Percentiles rank a stretch among this genome's conserved stretches.
phyloP scores from a whole-genome alignment of 2,329 filamentous ascomycete genomes.

The Neopestalotiopsis clavispora region DNA sequence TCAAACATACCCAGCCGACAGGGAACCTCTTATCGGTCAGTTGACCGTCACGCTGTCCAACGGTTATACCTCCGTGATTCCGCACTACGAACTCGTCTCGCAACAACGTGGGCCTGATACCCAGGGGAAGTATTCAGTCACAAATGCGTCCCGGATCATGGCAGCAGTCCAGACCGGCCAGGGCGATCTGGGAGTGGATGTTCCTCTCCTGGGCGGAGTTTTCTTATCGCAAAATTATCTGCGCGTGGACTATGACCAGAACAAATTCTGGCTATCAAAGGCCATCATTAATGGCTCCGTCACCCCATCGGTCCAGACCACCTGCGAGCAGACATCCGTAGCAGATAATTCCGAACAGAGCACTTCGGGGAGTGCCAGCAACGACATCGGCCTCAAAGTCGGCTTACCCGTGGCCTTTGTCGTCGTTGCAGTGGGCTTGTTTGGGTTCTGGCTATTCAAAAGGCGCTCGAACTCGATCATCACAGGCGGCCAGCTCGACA shows the following conservation, averaged over 20 bases:
- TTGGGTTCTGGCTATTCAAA: slow-evolving; percentile 12
- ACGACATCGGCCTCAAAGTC: slow-evolving; percentile 12
- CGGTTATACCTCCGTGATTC: slow-evolving; percentile 25
- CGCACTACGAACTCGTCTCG: slow-evolving; percentile 24
- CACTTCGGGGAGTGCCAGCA: neutral
- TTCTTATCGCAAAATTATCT: slow-evolving; percentile 26
- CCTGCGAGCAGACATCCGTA: neutral
- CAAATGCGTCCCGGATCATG: slow-evolving; percentile 20
- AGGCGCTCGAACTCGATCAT: neutral
- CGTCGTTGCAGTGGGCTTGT: neutral
- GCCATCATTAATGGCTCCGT: neutral
- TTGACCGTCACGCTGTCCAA: slow-evolving; percentile 24
- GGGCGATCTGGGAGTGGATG: slow-evolving; percentile 23
- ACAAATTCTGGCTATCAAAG: slow-evolving; percentile 22
- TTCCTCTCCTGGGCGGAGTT: slow-evolving; percentile 23
- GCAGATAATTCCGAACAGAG: neutral
- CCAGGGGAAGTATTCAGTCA: slow-evolving; percentile 21
- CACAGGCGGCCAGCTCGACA: neutral
- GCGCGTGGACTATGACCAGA: slow-evolving; percentile 21
- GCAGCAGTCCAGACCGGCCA: slow-evolving; percentile 19
- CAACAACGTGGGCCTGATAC: slow-evolving; percentile 23
- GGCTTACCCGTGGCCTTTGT: slow-evolving; percentile 12
- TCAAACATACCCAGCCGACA: slow-evolving; percentile 18
- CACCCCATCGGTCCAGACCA: neutral
- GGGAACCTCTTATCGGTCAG: slow-evolving; percentile 20